These are phyloP conservation scores for Chlamydomonas schloesseri DNA, from an alignment of 139 green algal species.

Conservation along the genomic window DNA sequence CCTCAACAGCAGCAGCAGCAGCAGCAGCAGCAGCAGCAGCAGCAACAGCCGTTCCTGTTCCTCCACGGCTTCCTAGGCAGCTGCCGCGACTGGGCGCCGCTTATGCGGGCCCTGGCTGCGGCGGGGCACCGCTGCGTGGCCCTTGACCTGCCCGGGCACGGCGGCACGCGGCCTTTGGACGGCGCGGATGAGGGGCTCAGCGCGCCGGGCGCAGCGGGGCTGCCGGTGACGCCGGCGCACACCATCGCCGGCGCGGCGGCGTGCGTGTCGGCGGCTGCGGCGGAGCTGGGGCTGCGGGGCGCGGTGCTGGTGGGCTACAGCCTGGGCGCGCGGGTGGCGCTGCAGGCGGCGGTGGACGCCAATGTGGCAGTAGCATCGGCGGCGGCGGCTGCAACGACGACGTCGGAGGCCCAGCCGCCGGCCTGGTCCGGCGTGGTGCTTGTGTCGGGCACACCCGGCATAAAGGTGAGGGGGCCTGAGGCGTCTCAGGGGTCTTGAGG, in stretches of 20 bases:
- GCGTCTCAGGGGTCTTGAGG: too few species aligned
- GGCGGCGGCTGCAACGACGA: background rate
- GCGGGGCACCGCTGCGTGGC: conserved; percentile 67
- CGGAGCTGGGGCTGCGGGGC: conserved; percentile 34
- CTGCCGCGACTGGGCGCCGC: conserved; percentile 76
- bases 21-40: background rate
- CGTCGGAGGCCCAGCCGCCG: background rate
- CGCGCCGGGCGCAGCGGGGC: background rate
- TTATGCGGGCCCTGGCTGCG: conserved; percentile 68
- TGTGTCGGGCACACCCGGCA: conserved; percentile 73
- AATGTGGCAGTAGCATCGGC: background rate
- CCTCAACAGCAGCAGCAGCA: background rate
- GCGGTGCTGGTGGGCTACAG: conserved; percentile 86
- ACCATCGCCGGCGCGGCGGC: conserved; percentile 54
- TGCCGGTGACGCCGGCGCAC: conserved; percentile 25
- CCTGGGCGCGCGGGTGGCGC: conserved; percentile 81
- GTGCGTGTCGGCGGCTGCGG: conserved; percentile 46
- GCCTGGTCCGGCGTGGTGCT: conserved; percentile 54
- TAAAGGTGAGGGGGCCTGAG: conserved; percentile 21
- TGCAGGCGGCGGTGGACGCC: conserved; percentile 51
- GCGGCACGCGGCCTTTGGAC: conserved; percentile 43
- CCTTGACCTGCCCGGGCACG: conserved; percentile 87
- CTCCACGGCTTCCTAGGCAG: conserved; percentile 91
- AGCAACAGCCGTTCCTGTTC: conserved; percentile 68
- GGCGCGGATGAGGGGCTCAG: background rate